Base-by-base conservation (phyloP, 2,329 filamentous ascomycete species). In the Diaporthe citriasiana region DNA sequence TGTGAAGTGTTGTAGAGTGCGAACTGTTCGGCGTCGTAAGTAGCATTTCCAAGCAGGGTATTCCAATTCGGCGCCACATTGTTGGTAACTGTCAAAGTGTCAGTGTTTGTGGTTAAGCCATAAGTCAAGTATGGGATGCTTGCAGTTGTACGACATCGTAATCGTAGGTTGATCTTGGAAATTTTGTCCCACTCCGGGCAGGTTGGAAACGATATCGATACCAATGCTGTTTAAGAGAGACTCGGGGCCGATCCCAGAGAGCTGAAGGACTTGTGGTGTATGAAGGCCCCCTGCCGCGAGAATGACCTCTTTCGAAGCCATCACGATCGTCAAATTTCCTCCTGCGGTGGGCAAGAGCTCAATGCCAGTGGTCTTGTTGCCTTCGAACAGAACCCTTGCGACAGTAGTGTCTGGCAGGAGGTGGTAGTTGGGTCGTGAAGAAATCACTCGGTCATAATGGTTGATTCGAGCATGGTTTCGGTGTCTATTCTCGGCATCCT, bases 201-300 rank as follows among this genome's bases (percentile, higher is more conserved):
- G 27, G 2, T 50, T n/a, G 17, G 59, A 65, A n/a, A 50, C 27
- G 38, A 65, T 42, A 12, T 25, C 12, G 10, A 65, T 65, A 12
- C 59, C 59, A 45, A 65, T 47, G 40, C 27, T 33, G 19, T 27
- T 47, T 12, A 65, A 45, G 15, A 47, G 42, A 5, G 59, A n/a
- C 19, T 47, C 19, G 6, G 59, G 40, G 5, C 59, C 59, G 7
- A 65, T 4, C 1, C 59, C 59, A 27, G 59, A 65, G 6, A 65
- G 59, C 22, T 65, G 59, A n/a, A 65, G 59, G 22, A 65, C 50
- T 15, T 65, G 59, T 22, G 59, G 59, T 9, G 59, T 65, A 47
- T 65, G 59, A 33, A 65, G 59, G 0, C 59, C 59, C 1, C 59
- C 59, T 15, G 59, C 59, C 15, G 59, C 59, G 6, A 65, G 59